phyloP scores from a whole-genome alignment of 495 filamentous ascomycete species.

The Endocarpon pusillum region DNA sequence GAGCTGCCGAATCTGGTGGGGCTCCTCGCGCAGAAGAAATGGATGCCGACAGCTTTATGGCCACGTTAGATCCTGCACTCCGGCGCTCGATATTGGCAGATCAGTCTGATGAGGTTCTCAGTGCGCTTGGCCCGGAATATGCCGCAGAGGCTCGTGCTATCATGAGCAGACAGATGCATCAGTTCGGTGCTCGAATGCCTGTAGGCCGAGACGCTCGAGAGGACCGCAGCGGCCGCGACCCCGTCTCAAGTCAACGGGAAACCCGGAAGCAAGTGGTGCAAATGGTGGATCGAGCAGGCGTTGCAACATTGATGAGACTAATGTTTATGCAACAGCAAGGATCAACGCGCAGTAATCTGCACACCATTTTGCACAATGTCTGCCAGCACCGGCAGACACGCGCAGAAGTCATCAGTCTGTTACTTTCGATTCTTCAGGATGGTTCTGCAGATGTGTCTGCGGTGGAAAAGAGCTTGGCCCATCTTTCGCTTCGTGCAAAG shows the following conservation, averaged over 20 bases:
- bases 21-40: conserved; percentile 61
- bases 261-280: conserved; percentile 70
- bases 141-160: conserved; percentile 70
- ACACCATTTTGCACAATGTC: conserved; percentile 70
- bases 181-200: conserved; percentile 30
- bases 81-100: conserved; percentile 78
- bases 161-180: conserved; percentile 40
- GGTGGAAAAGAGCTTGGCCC: conserved; percentile 86
- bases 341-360: conserved; percentile 60
- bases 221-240: conserved; percentile 17
- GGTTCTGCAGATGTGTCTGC: conserved; percentile 83
- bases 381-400: conserved; percentile 90
- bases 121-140: conserved; percentile 68
- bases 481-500: conserved; percentile 80
- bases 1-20: conserved; percentile 33
- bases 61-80: conserved; percentile 72
- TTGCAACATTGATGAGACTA: conserved; percentile 82
- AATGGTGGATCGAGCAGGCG: conserved; percentile 89
- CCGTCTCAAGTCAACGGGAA: conserved; percentile 6
- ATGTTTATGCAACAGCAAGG: conserved; percentile 93
- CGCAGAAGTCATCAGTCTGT: conserved; percentile 80
- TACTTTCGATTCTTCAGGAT: conserved; percentile 92
- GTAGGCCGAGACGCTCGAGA: conserved; percentile 27
- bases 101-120: conserved; percentile 75
- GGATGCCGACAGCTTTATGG: conserved; percentile 82